phyloP scores from a whole-genome alignment of 108 stramenopile species.

The Asterionellopsis glacialis region DNA sequence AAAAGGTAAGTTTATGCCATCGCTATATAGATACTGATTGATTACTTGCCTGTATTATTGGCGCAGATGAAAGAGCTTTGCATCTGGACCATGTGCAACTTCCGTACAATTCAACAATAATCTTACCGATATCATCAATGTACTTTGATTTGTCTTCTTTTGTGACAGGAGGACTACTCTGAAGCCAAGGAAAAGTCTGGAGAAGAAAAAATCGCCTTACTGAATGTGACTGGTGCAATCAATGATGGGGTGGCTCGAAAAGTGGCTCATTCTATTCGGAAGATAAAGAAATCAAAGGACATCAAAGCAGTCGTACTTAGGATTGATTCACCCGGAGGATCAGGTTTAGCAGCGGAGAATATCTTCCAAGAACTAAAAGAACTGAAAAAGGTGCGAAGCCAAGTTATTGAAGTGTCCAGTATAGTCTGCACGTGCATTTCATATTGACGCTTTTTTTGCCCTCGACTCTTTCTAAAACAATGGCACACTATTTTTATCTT shows the following conservation, averaged over 20 bases:
- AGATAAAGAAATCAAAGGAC: conserved; percentile 43
- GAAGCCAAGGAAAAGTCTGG: not conserved
- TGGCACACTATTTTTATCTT: not conserved
- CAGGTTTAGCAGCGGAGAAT: conserved; percentile 64
- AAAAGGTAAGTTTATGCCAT: conserved; percentile 2
- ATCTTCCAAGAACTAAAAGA: conserved; percentile 58
- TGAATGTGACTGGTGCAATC: conserved; percentile 59
- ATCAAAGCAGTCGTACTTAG: conserved; percentile 62
- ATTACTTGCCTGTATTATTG: too few species aligned
- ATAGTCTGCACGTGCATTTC: not conserved
- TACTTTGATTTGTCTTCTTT: too few species aligned
- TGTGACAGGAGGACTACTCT: not conserved
- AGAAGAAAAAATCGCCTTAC: conserved; percentile 53
- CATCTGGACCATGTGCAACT: not conserved
- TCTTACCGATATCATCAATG: not conserved
- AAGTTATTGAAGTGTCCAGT: too few species aligned
- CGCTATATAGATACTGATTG: too few species aligned
- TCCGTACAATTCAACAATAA: not conserved
- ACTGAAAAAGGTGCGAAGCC: conserved; percentile 28
- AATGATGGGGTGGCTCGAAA: conserved; percentile 35
- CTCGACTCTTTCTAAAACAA: not conserved
- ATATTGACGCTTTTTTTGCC: not conserved
- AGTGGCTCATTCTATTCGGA: conserved; percentile 39
- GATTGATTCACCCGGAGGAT: conserved; percentile 68
- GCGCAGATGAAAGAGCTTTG: too few species aligned